These are phyloP conservation scores for Helotiales sp. DNA, from an alignment of 2,329 filamentous ascomycete genomes.

Conservation along the genomic window DNA sequence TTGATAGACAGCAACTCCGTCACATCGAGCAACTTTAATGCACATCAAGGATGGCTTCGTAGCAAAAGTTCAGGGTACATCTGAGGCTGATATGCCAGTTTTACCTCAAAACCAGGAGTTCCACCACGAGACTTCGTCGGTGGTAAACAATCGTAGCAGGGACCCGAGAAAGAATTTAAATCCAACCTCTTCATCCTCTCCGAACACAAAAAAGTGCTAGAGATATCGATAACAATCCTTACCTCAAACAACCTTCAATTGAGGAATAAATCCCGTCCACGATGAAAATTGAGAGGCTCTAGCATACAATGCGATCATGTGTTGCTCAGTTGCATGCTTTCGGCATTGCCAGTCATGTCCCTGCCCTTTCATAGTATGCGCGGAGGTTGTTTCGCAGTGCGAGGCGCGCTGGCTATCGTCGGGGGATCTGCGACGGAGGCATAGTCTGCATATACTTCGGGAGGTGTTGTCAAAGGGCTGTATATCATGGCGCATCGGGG, in stretches of 20 bases:
- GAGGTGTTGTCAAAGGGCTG: not conserved
- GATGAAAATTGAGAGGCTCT: not conserved
- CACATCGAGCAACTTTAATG: too few relatives aligned
- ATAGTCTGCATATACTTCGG: not conserved
- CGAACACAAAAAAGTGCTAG: too few relatives aligned
- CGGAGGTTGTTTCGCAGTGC: not conserved
- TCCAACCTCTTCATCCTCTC: not conserved
- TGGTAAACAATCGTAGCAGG: too few relatives aligned
- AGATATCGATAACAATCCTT: not conserved
- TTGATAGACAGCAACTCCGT: too few relatives aligned
- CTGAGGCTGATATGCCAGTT: too few relatives aligned
- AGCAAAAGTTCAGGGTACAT: too few relatives aligned
- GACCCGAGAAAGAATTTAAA: not conserved
- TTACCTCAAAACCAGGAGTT: too few relatives aligned
- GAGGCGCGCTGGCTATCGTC: not conserved
- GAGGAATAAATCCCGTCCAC: not conserved
- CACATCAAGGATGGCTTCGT: too few relatives aligned
- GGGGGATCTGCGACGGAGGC: constrained; percentile 1
- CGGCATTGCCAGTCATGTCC: not conserved
- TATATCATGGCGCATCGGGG: not conserved
- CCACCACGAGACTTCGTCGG: too few relatives aligned
- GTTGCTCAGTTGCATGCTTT: not conserved
- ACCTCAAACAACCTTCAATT: not conserved
- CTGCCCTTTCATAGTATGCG: not conserved
- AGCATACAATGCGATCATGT: too few relatives aligned